Evolutionary conservation across 2,329 filamentous ascomycete species (phyloP).

Genomic region (Tolypocladium endophyticum): DNA sequence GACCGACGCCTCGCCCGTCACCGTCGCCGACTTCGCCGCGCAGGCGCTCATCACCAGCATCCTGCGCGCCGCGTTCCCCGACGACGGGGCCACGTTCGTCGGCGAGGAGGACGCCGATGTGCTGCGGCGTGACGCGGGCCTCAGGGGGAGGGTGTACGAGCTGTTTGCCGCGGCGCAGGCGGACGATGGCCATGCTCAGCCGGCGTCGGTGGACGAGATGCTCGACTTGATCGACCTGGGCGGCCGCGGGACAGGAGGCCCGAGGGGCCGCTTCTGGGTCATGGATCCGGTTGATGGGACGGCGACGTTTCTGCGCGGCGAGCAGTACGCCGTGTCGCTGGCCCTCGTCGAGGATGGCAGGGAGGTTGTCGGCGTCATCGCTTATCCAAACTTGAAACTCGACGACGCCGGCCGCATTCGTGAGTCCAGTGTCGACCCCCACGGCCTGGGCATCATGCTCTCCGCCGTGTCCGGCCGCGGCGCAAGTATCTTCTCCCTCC

Average conservation of each 20-base stretch:
- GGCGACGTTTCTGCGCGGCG: conserved; percentile 46
- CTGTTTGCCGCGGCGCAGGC: conserved; percentile 27
- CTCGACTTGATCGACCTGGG: conserved; percentile 52
- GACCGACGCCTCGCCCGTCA: conserved; percentile 48
- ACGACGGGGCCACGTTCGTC: conserved; percentile 39
- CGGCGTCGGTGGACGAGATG: conserved; percentile 41
- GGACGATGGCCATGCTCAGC: conserved; percentile 2
- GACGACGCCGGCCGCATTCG: conserved; percentile 20
- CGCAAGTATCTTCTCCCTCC: conserved; percentile 15
- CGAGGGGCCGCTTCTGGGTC: conserved; percentile 41
- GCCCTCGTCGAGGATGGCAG: conserved; percentile 45
- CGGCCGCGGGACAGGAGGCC: conserved; percentile 26
- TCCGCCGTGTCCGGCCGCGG: conserved; percentile 21
- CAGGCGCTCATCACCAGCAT: conserved; percentile 51
- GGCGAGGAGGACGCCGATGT: conserved; percentile 49
- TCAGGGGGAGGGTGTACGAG: conserved; percentile 44
- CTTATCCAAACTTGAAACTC: conserved; percentile 47
- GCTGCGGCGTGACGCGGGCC: conserved; percentile 33
- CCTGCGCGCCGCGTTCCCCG: conserved; percentile 40
- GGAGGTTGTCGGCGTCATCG: conserved; percentile 48
- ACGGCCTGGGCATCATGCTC: conserved; percentile 25
- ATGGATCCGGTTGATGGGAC: conserved; percentile 58
- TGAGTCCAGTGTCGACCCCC: conserved; percentile 20
- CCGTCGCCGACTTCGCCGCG: conserved; percentile 52
- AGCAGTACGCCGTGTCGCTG: conserved; percentile 54